Evolutionary conservation across 768 basidiomycete genomes (phyloP), one percentile per base, ranked within the genome.

Genomic region (Termitomyces sp.): DNA sequence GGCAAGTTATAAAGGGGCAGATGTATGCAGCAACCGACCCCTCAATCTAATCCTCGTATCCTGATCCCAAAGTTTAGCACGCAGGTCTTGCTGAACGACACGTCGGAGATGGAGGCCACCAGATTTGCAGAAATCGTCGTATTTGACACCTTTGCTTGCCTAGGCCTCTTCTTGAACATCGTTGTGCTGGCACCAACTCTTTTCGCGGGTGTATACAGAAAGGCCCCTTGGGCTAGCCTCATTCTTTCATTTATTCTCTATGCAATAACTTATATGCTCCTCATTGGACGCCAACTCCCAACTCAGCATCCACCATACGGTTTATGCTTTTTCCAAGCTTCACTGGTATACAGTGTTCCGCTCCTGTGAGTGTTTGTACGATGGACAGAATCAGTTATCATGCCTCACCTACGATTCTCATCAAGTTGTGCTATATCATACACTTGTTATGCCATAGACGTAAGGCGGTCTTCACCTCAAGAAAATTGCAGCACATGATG

Each of bases 161-260:
- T 46, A 0, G 55, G 55, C 39, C 55, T 56, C 45, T 48, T 56
- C 18, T 36, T 56, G 34, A 56, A 56, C 39, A 7, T 56, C 16
- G 33, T 22, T 34, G 55, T 56, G 33, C 55, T 56, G 46, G 55
- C 46, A 30, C 55, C 55, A 18, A 37, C 34, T 24, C 12, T 37
- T 36, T 56, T 56, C 22, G 31, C 55, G 6, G 18, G 46, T 30
- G 36, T 56, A n/a, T 27, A 4, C 24, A 34, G 55, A 48, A 46
- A 36, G 34, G 8, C 34, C 9, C 34, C 36, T 15, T 56, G 55
- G 55, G 24, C 34, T 30, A 13, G 13, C 55, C 55, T 56, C 34
- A 56, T 56, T 27, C 18, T 47, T 13, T 47, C 55, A 11, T 48
- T 47, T 1, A 39, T 39, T n/a, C 16, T 56, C 3, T 39, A 56